Evolutionary conservation across 768 basidiomycete species (phyloP).

Genomic region (Boletus reticulatus): DNA sequence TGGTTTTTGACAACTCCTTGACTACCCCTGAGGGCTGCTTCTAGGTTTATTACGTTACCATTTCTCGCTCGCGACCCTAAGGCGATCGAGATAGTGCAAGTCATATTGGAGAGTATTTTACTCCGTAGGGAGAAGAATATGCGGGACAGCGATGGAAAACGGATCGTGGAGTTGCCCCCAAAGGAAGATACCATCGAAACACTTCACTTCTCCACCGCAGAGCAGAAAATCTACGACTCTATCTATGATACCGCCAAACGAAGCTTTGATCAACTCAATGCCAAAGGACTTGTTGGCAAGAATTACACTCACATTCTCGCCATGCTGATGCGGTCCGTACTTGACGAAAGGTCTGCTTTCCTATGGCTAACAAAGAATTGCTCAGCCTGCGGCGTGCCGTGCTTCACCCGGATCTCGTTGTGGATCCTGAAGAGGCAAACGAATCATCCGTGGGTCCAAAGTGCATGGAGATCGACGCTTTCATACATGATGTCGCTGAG

Average conservation of each 20-base stretch:
- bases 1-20: not conserved
- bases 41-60: slow-evolving; percentile 85
- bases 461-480: slow-evolving; percentile 54
- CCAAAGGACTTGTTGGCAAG: slow-evolving; percentile 73
- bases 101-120: slow-evolving; percentile 85
- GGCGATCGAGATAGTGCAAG: slow-evolving; percentile 92
- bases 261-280: slow-evolving; percentile 76
- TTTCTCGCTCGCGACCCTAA: slow-evolving; percentile 90
- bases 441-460: slow-evolving; percentile 30
- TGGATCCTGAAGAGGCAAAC: slow-evolving; percentile 45
- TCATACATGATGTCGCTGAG: slow-evolving; percentile 54
- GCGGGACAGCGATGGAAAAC: slow-evolving; percentile 81
- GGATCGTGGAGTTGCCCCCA: slow-evolving; percentile 82
- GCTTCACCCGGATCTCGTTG: slow-evolving; percentile 83
- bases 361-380: slow-evolving; percentile 5
- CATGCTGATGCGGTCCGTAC: slow-evolving; percentile 84
- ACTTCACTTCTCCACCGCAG: slow-evolving; percentile 77
- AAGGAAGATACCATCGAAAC: slow-evolving; percentile 77
- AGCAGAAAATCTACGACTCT: slow-evolving; percentile 86
- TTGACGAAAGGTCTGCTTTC: not conserved
- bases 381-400: slow-evolving; percentile 85
- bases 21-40: slow-evolving; percentile 2
- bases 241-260: slow-evolving; percentile 78
- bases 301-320: slow-evolving; percentile 89
- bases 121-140: slow-evolving; percentile 92